A percentile compares a stretch with the other conserved stretches of the same genome.
Conservation (phyloP, 768 basidiomycete genomes). For the Crucibulum laeve region DNA sequence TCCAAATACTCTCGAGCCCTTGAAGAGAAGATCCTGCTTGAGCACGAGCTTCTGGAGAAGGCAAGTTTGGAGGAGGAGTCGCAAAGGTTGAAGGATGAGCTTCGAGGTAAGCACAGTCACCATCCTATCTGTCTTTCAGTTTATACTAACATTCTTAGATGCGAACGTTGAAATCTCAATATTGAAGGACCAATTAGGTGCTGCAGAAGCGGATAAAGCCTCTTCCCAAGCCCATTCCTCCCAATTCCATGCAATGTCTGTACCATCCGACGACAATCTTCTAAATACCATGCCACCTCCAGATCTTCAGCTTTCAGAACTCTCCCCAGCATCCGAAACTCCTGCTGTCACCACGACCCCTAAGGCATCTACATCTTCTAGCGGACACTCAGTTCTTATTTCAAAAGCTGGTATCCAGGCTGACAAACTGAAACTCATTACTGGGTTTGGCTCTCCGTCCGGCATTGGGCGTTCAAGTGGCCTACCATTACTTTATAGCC, state of each 20-base stretch:
- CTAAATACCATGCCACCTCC: conserved; percentile 55
- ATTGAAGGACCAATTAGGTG: conserved; percentile 66
- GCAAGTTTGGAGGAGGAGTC: conserved; percentile 86
- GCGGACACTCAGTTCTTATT: conserved; percentile 43
- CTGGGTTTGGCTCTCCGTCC: conserved; percentile 35
- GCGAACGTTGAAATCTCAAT: conserved; percentile 82
- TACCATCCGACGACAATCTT: conserved; percentile 50
- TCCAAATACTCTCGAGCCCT: conserved; percentile 84
- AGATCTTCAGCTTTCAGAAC: conserved; percentile 57
- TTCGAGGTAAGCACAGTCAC: conserved; percentile 63
- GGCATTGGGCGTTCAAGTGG: conserved; percentile 54
- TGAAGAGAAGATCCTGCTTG: conserved; percentile 95
- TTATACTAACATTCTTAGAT: conserved; percentile 43
- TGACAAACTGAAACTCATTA: conserved; percentile 35
- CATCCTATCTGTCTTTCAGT: conserved; percentile 2
- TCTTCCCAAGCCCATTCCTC: conserved; percentile 30
- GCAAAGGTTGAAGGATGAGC: conserved; percentile 88
- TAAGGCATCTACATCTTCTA: conserved; percentile 28
- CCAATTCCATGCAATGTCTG: conserved; percentile 19
- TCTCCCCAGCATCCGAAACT: conserved; percentile 40
- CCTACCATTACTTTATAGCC: conserved; percentile 44
- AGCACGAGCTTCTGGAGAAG: conserved; percentile 92
- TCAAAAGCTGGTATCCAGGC: conserved; percentile 48
- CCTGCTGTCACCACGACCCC: conserved; percentile 29
- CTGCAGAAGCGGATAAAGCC: conserved; percentile 10